Evolutionary conservation across 306 rosid genomes (phyloP).

Genomic region (Ormosia emarginata): DNA sequence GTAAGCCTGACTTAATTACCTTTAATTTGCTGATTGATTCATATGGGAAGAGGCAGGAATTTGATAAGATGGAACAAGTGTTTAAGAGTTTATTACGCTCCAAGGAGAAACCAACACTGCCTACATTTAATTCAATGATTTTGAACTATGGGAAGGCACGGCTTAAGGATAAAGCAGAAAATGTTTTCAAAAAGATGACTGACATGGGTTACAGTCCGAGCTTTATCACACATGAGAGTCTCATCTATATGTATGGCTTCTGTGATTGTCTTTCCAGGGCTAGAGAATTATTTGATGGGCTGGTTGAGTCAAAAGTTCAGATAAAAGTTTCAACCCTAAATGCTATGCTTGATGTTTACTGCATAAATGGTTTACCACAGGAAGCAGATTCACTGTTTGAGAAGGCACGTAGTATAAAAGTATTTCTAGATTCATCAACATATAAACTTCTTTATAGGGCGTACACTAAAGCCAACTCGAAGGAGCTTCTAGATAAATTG

Average conservation of each 20-base stretch:
- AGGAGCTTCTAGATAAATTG: slow-evolving; percentile 70
- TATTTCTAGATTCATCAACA: slow-evolving; percentile 60
- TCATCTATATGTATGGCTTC: slow-evolving; percentile 69
- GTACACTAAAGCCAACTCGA: slow-evolving; percentile 74
- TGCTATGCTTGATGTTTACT: slow-evolving; percentile 92
- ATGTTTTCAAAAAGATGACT: slow-evolving; percentile 52
- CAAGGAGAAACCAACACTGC: slow-evolving; percentile 74
- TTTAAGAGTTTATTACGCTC: slow-evolving; percentile 75
- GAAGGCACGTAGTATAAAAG: slow-evolving; percentile 43
- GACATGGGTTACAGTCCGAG: slow-evolving; percentile 72
- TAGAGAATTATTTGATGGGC: slow-evolving; percentile 62
- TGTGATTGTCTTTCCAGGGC: slow-evolving; percentile 79
- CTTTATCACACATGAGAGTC: slow-evolving; percentile 80
- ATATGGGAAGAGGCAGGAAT: slow-evolving; percentile 86
- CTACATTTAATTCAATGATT: slow-evolving; percentile 94
- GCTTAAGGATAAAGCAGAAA: slow-evolving; percentile 65
- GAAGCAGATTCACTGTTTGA: slow-evolving; percentile 74
- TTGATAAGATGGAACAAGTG: slow-evolving; percentile 95
- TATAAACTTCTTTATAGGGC: slow-evolving; percentile 90
- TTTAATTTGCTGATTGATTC: slow-evolving; percentile 83
- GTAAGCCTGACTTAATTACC: slow-evolving; percentile 81
- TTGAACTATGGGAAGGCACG: slow-evolving; percentile 91
- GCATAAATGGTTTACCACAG: slow-evolving; percentile 73
- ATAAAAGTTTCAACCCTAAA: slow-evolving; percentile 75
- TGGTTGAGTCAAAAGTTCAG: slow-evolving; percentile 53